phyloP scores from a whole-genome alignment of 495 filamentous ascomycete species.

The Neurospora sp. region DNA sequence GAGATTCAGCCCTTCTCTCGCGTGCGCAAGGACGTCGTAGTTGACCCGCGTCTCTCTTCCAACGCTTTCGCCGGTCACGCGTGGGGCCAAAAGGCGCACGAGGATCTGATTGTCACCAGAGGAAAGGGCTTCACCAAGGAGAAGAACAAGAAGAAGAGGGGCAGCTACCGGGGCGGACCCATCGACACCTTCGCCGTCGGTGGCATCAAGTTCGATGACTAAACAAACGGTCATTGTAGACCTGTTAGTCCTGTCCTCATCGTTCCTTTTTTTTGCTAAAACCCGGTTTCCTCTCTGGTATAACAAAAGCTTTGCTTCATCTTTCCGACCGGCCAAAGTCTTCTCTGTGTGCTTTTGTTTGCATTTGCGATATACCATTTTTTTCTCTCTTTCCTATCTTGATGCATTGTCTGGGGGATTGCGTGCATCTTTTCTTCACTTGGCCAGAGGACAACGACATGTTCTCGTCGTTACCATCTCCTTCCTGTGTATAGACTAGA shows the following conservation, averaged over 20 bases:
- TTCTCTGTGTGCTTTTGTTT: neutral
- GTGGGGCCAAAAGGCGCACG: constrained; percentile 78
- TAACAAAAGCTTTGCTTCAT: neutral
- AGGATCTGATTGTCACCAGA: constrained; percentile 79
- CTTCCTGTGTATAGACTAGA: neutral
- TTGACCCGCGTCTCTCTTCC: constrained; percentile 50
- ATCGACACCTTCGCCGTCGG: constrained; percentile 66
- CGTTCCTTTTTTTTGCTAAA: neutral
- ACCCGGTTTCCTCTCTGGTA: neutral
- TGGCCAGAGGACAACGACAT: neutral
- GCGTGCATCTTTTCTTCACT: neutral
- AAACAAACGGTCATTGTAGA: constrained; percentile 20
- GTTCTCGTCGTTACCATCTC: neutral
- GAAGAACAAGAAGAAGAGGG: constrained; percentile 94
- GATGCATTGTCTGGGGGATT: neutral
- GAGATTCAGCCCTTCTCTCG: constrained; percentile 54
- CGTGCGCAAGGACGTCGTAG: constrained; percentile 44
- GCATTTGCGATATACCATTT: neutral
- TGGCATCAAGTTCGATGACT: constrained; percentile 84
- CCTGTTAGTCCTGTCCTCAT: neutral
- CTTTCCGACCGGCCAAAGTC: neutral
- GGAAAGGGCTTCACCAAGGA: constrained; percentile 99
- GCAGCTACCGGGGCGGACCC: constrained; percentile 73
- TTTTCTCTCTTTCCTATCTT: neutral
- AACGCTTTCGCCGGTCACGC: constrained; percentile 76